Evolutionary conservation across 1,139 yeast species (phyloP), one percentile per base, ranked within the genome.

Genomic region (Arxiozyma heterogenica): DNA sequence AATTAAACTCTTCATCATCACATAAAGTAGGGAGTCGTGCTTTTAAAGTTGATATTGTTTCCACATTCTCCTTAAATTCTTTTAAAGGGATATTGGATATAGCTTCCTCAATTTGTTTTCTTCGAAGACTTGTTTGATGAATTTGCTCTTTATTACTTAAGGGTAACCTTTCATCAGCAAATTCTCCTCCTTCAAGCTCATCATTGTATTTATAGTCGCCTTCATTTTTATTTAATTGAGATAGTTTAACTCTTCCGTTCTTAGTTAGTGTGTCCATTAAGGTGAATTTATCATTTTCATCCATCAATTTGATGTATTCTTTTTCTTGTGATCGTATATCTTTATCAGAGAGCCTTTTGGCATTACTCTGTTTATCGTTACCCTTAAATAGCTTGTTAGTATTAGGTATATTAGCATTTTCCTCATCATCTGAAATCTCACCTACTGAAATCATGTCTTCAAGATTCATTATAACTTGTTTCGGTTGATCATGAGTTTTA

Each of bases 261-360:
- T 55, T 54, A 9, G 56, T 52, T 11, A 60, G 52, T 9, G 55
- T 58, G 8, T 59, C 64, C 44, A 57, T 47, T n/a, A 63, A 47
- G 7, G 62, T 63, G 12, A 41, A 17, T 53, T 59, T 61, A 49
- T 64, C 67, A n/a, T 61, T 63, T 9, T 52, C 45, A 49, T 59
- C 57, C 23, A 64, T 53, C n/a, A 60, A 42, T 34, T 61, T 59
- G 7, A 59, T 57, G 49, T 64, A 63, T 22, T 58, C 59, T 41
- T 49, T 61, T 43, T 63, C 66, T 17, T 45, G 38, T 7, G 18
- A 34, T 22, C 48, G 48, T 50, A 50, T 39, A n/a, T n/a, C 23
- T 34, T 11, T 38, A 18, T 17, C 30, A 22, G 21, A 15, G 15
- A 46, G 12, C 21, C 42, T 34, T 18, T 34, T 15, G 11, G 6